Evolutionary conservation across 352 stramenopile genomes (phyloP).

Genomic region (Lagenidium sp.): DNA sequence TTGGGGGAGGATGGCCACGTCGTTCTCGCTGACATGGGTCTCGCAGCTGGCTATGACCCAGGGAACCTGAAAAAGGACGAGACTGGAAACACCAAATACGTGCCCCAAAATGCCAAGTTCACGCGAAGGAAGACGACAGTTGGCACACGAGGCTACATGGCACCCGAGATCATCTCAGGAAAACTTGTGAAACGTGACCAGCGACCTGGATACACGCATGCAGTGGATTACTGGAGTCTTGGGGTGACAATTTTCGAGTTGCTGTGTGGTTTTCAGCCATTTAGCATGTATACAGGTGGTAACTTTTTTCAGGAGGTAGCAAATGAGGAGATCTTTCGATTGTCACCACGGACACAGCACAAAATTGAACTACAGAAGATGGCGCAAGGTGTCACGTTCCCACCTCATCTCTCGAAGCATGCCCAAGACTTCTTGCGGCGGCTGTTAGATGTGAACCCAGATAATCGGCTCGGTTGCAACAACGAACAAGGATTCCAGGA

Average conservation of each 20-base stretch:
- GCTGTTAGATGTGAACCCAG: conserved; percentile 70
- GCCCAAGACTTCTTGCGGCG: conserved; percentile 73
- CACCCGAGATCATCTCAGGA: conserved; percentile 85
- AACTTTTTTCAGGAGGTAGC: conserved; percentile 76
- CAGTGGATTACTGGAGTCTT: conserved; percentile 79
- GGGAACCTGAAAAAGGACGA: conserved; percentile 48
- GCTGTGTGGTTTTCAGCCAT: conserved; percentile 81
- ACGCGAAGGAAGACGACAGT: conserved; percentile 77
- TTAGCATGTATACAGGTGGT: conserved; percentile 53
- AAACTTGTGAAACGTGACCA: conserved; percentile 77
- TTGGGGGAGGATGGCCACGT: conserved; percentile 85
- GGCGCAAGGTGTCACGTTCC: conserved; percentile 55
- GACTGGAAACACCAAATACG: conserved; percentile 29
- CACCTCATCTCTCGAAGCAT: conserved; percentile 44
- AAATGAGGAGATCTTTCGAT: conserved; percentile 65
- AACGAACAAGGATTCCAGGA: conserved; percentile 65
- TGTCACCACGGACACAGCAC: conserved; percentile 64
- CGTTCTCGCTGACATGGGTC: conserved; percentile 85
- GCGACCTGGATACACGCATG: conserved; percentile 64
- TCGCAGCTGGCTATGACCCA: conserved; percentile 54
- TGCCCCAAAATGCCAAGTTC: conserved; percentile 41
- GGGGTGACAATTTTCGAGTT: conserved; percentile 86
- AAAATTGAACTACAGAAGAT: conserved; percentile 80
- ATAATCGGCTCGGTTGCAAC: conserved; percentile 65
- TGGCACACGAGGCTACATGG: conserved; percentile 87